These are phyloP conservation scores for Cylindrotheca closterium DNA, from an alignment of 108 stramenopile species.

Conservation along the genomic window DNA sequence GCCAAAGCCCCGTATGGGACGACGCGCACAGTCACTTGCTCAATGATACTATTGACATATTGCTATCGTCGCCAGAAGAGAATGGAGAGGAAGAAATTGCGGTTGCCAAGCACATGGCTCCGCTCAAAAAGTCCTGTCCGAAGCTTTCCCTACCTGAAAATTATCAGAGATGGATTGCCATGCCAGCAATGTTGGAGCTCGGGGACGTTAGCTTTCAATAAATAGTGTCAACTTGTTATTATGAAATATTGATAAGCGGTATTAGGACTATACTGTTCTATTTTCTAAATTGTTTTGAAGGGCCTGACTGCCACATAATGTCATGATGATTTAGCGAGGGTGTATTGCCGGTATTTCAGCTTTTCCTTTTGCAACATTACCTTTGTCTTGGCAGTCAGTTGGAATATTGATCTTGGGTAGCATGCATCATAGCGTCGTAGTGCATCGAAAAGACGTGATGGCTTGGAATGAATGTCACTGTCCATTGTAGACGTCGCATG, in stretches of 20 bases:
- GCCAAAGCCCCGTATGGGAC: slow-evolving; percentile 7
- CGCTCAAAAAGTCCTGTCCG: slow-evolving; percentile 18
- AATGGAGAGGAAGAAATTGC: slow-evolving; percentile 3
- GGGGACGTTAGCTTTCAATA: slow-evolving; percentile 33
- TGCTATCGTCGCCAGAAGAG: not conserved
- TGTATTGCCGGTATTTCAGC: not conserved
- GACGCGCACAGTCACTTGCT: slow-evolving; percentile 12
- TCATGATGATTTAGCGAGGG: too few species aligned
- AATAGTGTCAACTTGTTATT: too few species aligned
- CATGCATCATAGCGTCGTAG: slow-evolving; percentile 22
- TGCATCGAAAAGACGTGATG: slow-evolving; percentile 14
- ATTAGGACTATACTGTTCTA: too few species aligned
- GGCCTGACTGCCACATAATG: too few species aligned
- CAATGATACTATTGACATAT: not conserved
- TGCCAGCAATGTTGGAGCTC: slow-evolving; percentile 32
- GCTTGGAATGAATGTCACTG: slow-evolving; percentile 33
- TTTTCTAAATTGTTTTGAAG: too few species aligned
- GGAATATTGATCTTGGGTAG: slow-evolving; percentile 20
- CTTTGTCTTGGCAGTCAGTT: slow-evolving; percentile 20
- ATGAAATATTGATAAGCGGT: too few species aligned
- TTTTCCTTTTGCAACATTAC: slow-evolving; percentile 7
- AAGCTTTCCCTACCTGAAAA: not conserved
- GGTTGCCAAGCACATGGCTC: slow-evolving; percentile 29
- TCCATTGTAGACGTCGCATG: slow-evolving; percentile 26
- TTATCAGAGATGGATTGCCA: not conserved